Evolutionary conservation across 345 rosid genomes (phyloP).

Genomic region (Physaria fendleri): DNA sequence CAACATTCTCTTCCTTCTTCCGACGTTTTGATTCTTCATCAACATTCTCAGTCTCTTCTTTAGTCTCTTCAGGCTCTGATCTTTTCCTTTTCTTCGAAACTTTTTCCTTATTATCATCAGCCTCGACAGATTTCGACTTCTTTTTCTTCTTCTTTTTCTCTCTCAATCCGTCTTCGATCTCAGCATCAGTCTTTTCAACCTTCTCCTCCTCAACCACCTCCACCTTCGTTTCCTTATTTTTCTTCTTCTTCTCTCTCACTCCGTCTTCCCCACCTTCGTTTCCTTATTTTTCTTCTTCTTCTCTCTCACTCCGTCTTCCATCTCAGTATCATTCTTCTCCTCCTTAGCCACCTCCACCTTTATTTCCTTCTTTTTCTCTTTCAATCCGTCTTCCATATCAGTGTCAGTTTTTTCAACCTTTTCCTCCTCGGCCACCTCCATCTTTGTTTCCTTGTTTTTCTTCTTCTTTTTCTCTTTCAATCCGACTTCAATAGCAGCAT

Average conservation of each 20-base stretch:
- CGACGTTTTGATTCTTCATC: constrained; percentile 48
- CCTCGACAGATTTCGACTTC: constrained; percentile 33
- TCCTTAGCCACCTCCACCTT: too few species aligned
- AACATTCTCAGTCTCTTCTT: constrained; percentile 24
- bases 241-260: constrained; percentile 30
- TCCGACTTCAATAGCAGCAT: too few species aligned
- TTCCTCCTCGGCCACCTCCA: too few species aligned
- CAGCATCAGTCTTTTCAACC: constrained; percentile 22
- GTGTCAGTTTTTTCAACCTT: too few species aligned
- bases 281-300: constrained; percentile 46
- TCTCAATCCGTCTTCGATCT: constrained; percentile 23
- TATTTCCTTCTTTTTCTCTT: too few species aligned
- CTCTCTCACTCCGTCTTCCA: too few species aligned
- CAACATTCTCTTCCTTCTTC: constrained; percentile 40
- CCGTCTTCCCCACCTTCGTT: constrained; percentile 19
- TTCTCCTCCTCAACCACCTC: constrained; percentile 25
- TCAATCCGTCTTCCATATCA: too few species aligned
- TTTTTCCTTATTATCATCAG: constrained; percentile 20
- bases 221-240: constrained; percentile 33
- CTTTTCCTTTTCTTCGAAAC: constrained; percentile 76
- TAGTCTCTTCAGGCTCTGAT: constrained; percentile 41
- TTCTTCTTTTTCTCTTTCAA: too few species aligned
- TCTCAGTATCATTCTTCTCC: too few species aligned
- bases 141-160: constrained; percentile 41
- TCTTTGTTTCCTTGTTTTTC: too few species aligned